Percentiles rank a stretch among this genome's conserved stretches.
phyloP scores from a whole-genome alignment of 2,329 filamentous ascomycete species.

The Colletotrichum truncatum region DNA sequence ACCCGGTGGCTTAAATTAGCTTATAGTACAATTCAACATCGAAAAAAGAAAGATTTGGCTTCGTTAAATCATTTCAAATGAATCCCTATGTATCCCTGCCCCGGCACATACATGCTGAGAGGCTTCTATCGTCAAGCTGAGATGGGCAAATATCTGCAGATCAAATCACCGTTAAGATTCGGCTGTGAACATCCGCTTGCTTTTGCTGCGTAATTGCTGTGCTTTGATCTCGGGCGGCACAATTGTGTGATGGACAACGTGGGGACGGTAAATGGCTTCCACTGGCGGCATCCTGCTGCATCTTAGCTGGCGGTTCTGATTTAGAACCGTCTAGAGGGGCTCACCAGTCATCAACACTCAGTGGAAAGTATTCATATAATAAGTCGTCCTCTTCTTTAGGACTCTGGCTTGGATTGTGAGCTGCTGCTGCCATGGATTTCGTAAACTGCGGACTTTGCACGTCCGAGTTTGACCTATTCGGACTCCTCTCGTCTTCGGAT shows the following conservation, averaged over 20 bases:
- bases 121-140: background rate
- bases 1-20: background rate
- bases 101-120: background rate
- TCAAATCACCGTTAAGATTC: slow-evolving; percentile 51
- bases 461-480: slow-evolving; percentile 60
- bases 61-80: slow-evolving; percentile 24
- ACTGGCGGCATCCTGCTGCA: slow-evolving; percentile 80
- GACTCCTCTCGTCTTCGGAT: slow-evolving; percentile 69
- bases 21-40: background rate
- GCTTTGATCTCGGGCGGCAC: slow-evolving; percentile 76
- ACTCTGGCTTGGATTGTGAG: slow-evolving; percentile 60
- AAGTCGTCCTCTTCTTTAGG: slow-evolving; percentile 82
- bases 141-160: background rate
- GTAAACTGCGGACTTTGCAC: slow-evolving; percentile 59
- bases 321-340: slow-evolving; percentile 33
- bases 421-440: slow-evolving; percentile 45
- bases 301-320: background rate
- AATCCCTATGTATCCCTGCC: background rate
- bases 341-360: slow-evolving; percentile 88
- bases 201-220: slow-evolving; percentile 70
- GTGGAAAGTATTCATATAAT: slow-evolving; percentile 93
- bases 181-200: slow-evolving; percentile 78
- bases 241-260: slow-evolving; percentile 90
- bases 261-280: slow-evolving; percentile 88
- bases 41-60: background rate